Evolutionary conservation across 2,329 filamentous ascomycete species (phyloP).

Genomic region (Neofusicoccum umdonicola): DNA sequence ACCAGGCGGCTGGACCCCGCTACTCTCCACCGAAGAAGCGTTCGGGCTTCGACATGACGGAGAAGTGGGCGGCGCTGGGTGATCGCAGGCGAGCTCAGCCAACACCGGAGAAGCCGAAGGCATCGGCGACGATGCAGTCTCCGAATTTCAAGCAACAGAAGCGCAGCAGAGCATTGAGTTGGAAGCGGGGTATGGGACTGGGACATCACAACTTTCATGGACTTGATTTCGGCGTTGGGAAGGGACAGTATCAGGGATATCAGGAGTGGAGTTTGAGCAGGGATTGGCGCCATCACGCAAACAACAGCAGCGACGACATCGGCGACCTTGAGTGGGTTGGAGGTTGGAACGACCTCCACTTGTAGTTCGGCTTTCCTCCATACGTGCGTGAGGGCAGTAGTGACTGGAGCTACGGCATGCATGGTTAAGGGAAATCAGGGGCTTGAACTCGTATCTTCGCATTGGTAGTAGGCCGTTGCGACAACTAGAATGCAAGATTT

Average conservation of each 20-base stretch:
- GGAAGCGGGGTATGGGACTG: conserved; percentile 27
- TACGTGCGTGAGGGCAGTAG: conserved; percentile 12
- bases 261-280: conserved; percentile 44
- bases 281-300: conserved; percentile 49
- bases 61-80: conserved; percentile 89
- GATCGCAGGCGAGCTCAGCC: conserved; percentile 72
- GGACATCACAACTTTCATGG: conserved; percentile 16
- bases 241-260: conserved; percentile 26
- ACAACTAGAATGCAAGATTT: conserved; percentile 19
- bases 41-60: conserved; percentile 46
- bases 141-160: conserved; percentile 34
- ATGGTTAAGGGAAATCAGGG: conserved; percentile 8
- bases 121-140: conserved; percentile 29
- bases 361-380: conserved; percentile 42
- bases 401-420: conserved; percentile 11
- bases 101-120: conserved; percentile 40
- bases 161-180: conserved; percentile 38
- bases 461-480: conserved; percentile 18
- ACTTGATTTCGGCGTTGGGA: conserved; percentile 12
- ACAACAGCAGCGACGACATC: conserved; percentile 59
- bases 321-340: conserved; percentile 92
- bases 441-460: conserved; percentile 18
- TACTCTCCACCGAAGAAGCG: conserved; percentile 68
- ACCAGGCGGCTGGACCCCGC: conserved; percentile 36
- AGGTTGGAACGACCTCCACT: conserved; percentile 74